phyloP scores from a whole-genome alignment of 23 red algal genomes.

The Agarophyton chilense region DNA sequence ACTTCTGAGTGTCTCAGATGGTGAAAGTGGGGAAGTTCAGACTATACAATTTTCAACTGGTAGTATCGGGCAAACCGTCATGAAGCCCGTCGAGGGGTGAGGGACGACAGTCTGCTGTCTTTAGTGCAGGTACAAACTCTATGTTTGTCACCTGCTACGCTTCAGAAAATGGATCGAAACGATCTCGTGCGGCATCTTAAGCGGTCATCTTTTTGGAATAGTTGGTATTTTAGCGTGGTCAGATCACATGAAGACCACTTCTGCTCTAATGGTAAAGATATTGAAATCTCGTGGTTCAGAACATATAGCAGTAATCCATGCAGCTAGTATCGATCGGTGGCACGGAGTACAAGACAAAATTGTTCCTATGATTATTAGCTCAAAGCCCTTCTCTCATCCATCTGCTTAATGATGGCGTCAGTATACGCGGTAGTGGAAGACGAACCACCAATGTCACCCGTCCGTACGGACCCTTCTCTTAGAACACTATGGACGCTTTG shows the following conservation, averaged over 20 bases:
- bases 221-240: neutral
- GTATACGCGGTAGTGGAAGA: slow-evolving; percentile 87
- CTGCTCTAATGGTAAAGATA: neutral
- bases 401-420: slow-evolving; percentile 85
- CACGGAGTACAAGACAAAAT: neutral
- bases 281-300: neutral
- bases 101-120: neutral
- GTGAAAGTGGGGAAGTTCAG: neutral
- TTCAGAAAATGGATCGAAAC: no score
- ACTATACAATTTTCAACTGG: slow-evolving; percentile 25
- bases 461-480: slow-evolving; percentile 71
- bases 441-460: slow-evolving; percentile 89
- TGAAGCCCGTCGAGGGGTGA: neutral
- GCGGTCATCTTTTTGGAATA: no score
- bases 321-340: neutral
- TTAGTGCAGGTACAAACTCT: neutral
- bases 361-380: neutral
- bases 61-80: slow-evolving; percentile 1
- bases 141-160: no score
- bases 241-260: neutral
- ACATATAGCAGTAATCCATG: neutral
- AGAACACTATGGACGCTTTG: slow-evolving; percentile 75
- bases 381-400: slow-evolving; percentile 58
- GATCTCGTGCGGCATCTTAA: no score
- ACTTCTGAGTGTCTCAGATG: slow-evolving; percentile 2